Conservation (phyloP, 2,329 filamentous ascomycete species). For the Colletotrichum eremochloae region DNA sequence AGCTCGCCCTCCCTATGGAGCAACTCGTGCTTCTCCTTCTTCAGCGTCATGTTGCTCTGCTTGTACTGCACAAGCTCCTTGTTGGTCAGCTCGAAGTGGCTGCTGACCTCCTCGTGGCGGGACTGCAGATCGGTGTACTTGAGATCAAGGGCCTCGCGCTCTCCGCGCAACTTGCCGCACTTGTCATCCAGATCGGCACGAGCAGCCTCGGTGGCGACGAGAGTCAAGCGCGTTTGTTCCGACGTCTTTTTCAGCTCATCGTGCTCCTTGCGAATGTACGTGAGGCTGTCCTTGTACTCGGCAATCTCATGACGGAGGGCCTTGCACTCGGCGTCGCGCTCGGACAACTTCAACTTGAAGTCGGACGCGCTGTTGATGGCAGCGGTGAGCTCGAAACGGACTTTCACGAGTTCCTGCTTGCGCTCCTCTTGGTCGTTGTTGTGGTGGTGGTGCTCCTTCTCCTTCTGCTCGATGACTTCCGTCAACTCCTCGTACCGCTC, state of each 20-base stretch:
- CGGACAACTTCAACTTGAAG: constrained; percentile 30
- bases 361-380: constrained; percentile 16
- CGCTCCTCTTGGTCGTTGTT: constrained; percentile 31
- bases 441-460: constrained; percentile 29
- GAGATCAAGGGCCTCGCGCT: constrained; percentile 27
- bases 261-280: constrained; percentile 22
- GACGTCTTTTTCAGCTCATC: constrained; percentile 31
- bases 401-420: constrained; percentile 27
- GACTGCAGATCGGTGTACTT: constrained; percentile 29
- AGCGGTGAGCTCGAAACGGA: constrained; percentile 26
- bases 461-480: constrained; percentile 29
- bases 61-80: constrained; percentile 27
- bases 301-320: constrained; percentile 21
- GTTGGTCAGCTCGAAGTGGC: constrained; percentile 13
- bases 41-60: constrained; percentile 15
- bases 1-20: constrained; percentile 17
- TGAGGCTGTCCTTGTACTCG: constrained; percentile 23
- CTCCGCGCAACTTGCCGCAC: constrained; percentile 24
- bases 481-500: constrained; percentile 30
- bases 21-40: constrained; percentile 31
- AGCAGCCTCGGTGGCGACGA: constrained; percentile 21
- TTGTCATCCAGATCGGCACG: constrained; percentile 21
- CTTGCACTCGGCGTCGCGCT: constrained; percentile 31
- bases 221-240: constrained; percentile 18
- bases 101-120: constrained; percentile 23